Percentiles rank a stretch among this genome's conserved stretches.
These are phyloP conservation scores for Dioszegia aurantiaca DNA, from an alignment of 768 basidiomycete genomes.

Conservation along the genomic window DNA sequence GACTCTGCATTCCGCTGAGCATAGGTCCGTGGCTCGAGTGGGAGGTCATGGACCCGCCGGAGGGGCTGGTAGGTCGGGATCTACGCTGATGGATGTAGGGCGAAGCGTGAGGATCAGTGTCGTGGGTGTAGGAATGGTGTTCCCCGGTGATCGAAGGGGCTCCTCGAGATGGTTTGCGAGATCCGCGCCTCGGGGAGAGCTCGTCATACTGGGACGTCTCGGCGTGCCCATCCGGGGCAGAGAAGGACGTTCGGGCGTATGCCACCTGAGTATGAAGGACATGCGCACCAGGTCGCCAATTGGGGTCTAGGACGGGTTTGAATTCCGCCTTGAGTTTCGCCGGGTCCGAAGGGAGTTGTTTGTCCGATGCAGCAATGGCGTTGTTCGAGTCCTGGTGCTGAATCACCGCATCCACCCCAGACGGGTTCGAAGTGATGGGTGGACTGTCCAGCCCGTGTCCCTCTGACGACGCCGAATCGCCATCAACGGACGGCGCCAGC, in stretches of 20 bases:
- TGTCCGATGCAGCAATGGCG: background rate
- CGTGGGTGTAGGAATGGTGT: background rate
- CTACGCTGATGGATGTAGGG: background rate
- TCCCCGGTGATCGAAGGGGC: background rate
- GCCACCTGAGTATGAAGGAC: constrained; percentile 16
- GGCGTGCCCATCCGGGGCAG: constrained; percentile 1
- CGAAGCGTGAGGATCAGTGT: background rate
- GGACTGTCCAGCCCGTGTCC: constrained; percentile 35
- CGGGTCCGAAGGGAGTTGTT: background rate
- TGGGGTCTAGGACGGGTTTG: constrained; percentile 14
- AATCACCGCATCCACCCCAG: constrained; percentile 4
- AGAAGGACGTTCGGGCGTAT: constrained; percentile 9
- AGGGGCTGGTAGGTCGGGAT: constrained; percentile 1
- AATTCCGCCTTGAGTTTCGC: background rate
- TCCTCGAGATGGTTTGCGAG: background rate
- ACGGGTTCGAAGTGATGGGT: background rate
- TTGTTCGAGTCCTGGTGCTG: background rate
- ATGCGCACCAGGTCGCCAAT: constrained; percentile 16
- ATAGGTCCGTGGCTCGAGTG: constrained; percentile 29
- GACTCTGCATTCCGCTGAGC: constrained; percentile 41
- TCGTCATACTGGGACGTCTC: background rate
- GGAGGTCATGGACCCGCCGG: background rate
- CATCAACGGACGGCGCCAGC: constrained; percentile 37
- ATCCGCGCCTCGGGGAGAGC: background rate
- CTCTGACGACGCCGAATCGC: constrained; percentile 39